Percentiles rank a stretch among this genome's conserved stretches.
Conservation (phyloP, 1,139 yeast genomes). For the Yamadazyma kanchanaburiensis region DNA sequence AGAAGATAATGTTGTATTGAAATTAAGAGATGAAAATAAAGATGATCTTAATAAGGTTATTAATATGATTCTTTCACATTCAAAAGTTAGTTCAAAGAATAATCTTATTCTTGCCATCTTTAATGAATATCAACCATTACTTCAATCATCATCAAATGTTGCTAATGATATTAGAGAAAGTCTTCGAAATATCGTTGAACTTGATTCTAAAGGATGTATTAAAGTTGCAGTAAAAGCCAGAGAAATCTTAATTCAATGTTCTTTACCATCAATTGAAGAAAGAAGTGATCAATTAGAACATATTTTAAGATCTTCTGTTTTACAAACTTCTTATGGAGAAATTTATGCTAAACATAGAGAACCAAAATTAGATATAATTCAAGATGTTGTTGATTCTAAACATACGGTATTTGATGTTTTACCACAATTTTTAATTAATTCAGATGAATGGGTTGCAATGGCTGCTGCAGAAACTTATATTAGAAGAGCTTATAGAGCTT, state of each 20-base stretch:
- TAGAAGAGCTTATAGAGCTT: slow-evolving; percentile 96
- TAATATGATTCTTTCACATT: slow-evolving; percentile 75
- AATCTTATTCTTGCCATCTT: slow-evolving; percentile 83
- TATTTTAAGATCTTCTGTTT: slow-evolving; percentile 87
- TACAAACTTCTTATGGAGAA: slow-evolving; percentile 86
- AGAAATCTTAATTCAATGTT: slow-evolving; percentile 93
- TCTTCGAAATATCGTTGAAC: slow-evolving; percentile 75
- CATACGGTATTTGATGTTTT: slow-evolving; percentile 95
- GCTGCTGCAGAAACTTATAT: slow-evolving; percentile 97
- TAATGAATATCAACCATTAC: slow-evolving; percentile 73
- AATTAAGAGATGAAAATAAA: slow-evolving; percentile 83
- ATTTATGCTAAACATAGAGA: slow-evolving; percentile 69
- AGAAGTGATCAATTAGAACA: slow-evolving; percentile 97
- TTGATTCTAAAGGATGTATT: slow-evolving; percentile 85
- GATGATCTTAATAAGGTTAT: slow-evolving; percentile 74
- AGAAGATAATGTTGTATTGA: slow-evolving; percentile 83
- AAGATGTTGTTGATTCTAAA: slow-evolving; percentile 93
- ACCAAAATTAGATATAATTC: slow-evolving; percentile 77
- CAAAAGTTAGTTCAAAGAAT: slow-evolving; percentile 91
- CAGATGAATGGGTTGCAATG: slow-evolving; percentile 85
- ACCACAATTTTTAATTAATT: slow-evolving; percentile 80
- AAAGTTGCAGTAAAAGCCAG: slow-evolving; percentile 96
- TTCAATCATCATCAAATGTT: slow-evolving; percentile 64
- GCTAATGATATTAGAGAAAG: slow-evolving; percentile 69
- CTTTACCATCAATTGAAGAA: slow-evolving; percentile 92